A percentile compares a stretch with the other conserved stretches of the same genome.
Evolutionary conservation across 2,329 filamentous ascomycete species (phyloP).

Genomic region (Talaromyces sp.): DNA sequence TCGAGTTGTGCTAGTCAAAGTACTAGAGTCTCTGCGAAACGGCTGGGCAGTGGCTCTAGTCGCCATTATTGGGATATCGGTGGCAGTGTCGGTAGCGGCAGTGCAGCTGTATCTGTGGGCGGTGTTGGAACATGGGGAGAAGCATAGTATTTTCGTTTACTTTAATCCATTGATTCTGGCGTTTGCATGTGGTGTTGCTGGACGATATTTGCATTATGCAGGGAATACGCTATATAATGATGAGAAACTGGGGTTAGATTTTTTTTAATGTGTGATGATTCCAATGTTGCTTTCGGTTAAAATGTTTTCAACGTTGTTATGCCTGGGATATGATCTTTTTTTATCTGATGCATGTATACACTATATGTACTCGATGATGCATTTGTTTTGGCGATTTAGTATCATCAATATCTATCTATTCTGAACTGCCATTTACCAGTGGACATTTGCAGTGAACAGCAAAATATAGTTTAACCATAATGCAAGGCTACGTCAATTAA

Average conservation of each 20-base stretch:
- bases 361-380: neutral
- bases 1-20: slow-evolving; percentile 85
- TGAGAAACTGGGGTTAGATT: neutral
- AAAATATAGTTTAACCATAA: no score
- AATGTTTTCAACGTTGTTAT: neutral
- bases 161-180: neutral
- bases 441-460: neutral
- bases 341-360: neutral
- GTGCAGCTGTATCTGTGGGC: slow-evolving; percentile 63
- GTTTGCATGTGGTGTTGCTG: neutral
- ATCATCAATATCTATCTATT: neutral
- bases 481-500: no score
- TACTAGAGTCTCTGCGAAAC: slow-evolving; percentile 65
- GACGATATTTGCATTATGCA: neutral
- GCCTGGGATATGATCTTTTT: neutral
- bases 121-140: slow-evolving; percentile 77
- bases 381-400: neutral
- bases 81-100: slow-evolving; percentile 71
- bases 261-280: neutral
- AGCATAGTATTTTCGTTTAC: slow-evolving; percentile 30
- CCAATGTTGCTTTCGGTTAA: neutral
- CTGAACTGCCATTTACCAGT: no score
- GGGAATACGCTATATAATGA: neutral
- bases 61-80: slow-evolving; percentile 92
- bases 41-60: slow-evolving; percentile 63